These are phyloP conservation scores for Metschnikowia kunwiensis DNA, from an alignment of 805 yeast species.

Conservation along the genomic window DNA sequence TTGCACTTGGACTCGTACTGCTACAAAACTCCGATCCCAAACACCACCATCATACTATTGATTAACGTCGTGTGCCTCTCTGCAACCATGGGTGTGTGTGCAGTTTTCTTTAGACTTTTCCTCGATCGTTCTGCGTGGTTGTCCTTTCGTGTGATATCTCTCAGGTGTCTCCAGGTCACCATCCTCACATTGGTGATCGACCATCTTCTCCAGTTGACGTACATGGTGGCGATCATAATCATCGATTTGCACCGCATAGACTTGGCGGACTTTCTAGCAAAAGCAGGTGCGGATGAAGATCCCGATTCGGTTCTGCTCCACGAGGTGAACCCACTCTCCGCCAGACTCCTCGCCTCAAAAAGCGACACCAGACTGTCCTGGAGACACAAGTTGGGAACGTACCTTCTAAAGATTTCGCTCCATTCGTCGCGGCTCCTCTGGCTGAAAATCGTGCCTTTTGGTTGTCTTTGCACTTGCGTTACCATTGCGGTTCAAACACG, in stretches of 20 bases:
- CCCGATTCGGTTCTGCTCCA: constrained; percentile 19
- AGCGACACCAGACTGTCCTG: constrained; percentile 17
- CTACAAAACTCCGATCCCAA: constrained; percentile 21
- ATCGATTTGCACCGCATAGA: constrained; percentile 67
- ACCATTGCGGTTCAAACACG: constrained; percentile 1
- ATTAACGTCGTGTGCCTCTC: constrained; percentile 20
- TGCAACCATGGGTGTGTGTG: constrained; percentile 5
- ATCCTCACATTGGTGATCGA: constrained; percentile 52
- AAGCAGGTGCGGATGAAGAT: constrained; percentile 9
- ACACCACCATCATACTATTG: constrained; percentile 22
- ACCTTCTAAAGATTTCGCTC: constrained; percentile 13
- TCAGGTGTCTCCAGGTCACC: neutral
- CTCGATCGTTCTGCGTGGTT: constrained; percentile 1
- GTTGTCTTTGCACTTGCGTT: constrained; percentile 15
- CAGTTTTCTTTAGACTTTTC: constrained; percentile 3
- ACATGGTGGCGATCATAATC: constrained; percentile 59
- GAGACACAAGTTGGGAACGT: constrained; percentile 29
- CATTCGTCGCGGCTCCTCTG: constrained; percentile 12
- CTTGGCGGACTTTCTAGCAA: constrained; percentile 46
- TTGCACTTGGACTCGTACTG: constrained; percentile 11
- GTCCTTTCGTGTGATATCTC: neutral
- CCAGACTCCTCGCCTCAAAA: constrained; percentile 20
- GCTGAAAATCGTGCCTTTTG: constrained; percentile 13
- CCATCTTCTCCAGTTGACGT: constrained; percentile 60
- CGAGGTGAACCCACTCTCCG: constrained; percentile 28